Conservation (phyloP, 75 land plant genomes). For the Azolla pinnata region DNA sequence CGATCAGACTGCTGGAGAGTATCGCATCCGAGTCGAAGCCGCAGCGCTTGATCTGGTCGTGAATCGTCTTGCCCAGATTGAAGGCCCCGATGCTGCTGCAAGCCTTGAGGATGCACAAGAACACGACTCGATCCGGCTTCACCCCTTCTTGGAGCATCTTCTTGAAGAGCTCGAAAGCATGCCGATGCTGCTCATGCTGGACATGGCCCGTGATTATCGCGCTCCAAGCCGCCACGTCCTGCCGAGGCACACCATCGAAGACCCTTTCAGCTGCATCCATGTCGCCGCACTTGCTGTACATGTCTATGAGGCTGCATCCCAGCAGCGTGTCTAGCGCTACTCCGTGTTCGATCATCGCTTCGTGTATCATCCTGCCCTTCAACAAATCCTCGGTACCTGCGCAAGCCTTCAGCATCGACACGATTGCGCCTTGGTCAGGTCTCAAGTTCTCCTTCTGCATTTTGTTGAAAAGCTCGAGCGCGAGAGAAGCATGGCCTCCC, state of each 20-base stretch:
- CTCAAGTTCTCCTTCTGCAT: conserved; percentile 4
- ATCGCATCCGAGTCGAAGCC: too few species aligned
- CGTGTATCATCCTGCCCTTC: conserved; percentile 2
- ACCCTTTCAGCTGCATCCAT: not conserved
- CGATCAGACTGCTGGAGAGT: too few species aligned
- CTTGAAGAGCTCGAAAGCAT: not conserved
- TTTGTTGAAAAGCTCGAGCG: conserved; percentile 7
- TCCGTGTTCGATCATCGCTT: not conserved
- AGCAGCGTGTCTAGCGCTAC: not conserved
- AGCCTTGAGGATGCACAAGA: conserved; percentile 8
- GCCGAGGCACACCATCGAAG: not conserved
- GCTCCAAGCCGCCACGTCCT: not conserved
- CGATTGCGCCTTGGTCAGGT: conserved; percentile 3
- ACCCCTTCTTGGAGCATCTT: conserved; percentile 9
- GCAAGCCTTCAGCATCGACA: conserved; percentile 13
- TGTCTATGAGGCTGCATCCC: conserved; percentile 4
- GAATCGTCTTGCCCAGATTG: too few species aligned
- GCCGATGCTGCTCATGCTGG: not conserved
- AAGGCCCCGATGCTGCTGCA: conserved; percentile 3
- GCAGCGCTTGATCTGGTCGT: too few species aligned
- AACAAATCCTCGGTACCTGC: not conserved
- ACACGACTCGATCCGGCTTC: conserved; percentile 4
- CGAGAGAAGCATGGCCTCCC: not conserved
- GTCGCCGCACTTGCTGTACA: conserved; percentile 1
- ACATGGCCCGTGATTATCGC: conserved; percentile 8